These are phyloP conservation scores for Neopestalotiopsis sp. DNA, from an alignment of 2,329 filamentous ascomycete genomes.

Conservation along the genomic window DNA sequence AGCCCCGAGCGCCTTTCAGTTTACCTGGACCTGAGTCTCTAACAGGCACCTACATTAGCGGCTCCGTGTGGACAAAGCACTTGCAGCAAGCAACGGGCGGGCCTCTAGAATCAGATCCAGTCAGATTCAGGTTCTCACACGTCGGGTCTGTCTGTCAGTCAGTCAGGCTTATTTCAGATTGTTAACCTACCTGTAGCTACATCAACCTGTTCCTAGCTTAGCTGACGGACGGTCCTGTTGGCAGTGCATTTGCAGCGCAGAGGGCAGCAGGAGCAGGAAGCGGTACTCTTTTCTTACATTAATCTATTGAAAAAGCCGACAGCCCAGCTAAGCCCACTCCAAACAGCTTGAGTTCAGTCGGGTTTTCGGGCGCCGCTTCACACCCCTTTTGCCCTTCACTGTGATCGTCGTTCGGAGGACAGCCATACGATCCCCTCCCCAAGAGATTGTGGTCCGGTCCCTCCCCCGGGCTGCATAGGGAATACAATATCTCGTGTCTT, in stretches of 20 bases:
- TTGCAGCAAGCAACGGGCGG: background rate
- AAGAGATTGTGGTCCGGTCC: constrained; percentile 10
- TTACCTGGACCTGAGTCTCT: too few relatives aligned
- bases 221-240: too few relatives aligned
- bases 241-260: too few relatives aligned
- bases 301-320: background rate
- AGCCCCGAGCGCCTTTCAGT: too few relatives aligned
- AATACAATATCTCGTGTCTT: background rate
- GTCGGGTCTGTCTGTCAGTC: too few relatives aligned
- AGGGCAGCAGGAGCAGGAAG: too few relatives aligned
- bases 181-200: background rate
- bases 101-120: background rate
- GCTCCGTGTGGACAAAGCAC: constrained; percentile 1
- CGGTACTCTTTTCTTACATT: too few relatives aligned
- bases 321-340: background rate
- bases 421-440: constrained; percentile 4
- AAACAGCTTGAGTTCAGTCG: background rate
- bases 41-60: background rate
- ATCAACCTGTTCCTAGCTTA: too few relatives aligned
- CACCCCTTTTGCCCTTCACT: background rate
- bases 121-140: background rate
- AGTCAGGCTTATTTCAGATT: background rate
- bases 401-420: background rate
- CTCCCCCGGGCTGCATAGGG: constrained; percentile 6
- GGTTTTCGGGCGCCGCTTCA: background rate